Evolutionary conservation across 805 yeast genomes (phyloP).

Genomic region (Schizosaccharomyces lindneri): DNA sequence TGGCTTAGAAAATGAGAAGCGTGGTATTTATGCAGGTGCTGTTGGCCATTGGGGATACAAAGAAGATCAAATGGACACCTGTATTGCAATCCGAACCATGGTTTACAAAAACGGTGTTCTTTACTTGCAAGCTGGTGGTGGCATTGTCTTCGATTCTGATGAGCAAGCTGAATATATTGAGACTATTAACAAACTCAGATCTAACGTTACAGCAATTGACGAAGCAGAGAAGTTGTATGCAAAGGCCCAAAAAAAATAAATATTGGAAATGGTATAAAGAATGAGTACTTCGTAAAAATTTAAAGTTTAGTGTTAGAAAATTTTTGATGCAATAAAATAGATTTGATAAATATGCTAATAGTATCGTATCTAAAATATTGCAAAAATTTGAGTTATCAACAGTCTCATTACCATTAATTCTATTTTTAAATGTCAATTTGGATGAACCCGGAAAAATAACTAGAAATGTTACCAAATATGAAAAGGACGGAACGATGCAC

Average conservation of each 20-base stretch:
- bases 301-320: too few relatives aligned
- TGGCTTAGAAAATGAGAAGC: slow-evolving; percentile 67
- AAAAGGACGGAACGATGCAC: too few relatives aligned
- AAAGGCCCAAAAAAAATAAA: background rate
- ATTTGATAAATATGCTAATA: too few relatives aligned
- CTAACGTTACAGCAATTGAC: slow-evolving; percentile 71
- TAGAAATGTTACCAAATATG: too few relatives aligned
- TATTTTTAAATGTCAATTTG: too few relatives aligned
- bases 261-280: background rate
- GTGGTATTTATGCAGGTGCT: slow-evolving; percentile 97
- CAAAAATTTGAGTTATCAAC: too few relatives aligned
- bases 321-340: too few relatives aligned
- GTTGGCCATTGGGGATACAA: slow-evolving; percentile 97
- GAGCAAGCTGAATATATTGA: slow-evolving; percentile 87
- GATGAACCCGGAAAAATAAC: too few relatives aligned
- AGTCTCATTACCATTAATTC: too few relatives aligned
- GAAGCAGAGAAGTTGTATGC: slow-evolving; percentile 68
- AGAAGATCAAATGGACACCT: slow-evolving; percentile 85
- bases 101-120: slow-evolving; percentile 75
- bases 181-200: slow-evolving; percentile 91
- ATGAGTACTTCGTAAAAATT: too few relatives aligned
- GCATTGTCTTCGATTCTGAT: slow-evolving; percentile 86
- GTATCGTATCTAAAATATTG: too few relatives aligned
- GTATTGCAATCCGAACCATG: slow-evolving; percentile 95
- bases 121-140: slow-evolving; percentile 95